A percentile compares a stretch with the other conserved stretches of the same genome.
Evolutionary conservation across 805 yeast genomes (phyloP).

Genomic region (Tetrapisispora pingtungensis): DNA sequence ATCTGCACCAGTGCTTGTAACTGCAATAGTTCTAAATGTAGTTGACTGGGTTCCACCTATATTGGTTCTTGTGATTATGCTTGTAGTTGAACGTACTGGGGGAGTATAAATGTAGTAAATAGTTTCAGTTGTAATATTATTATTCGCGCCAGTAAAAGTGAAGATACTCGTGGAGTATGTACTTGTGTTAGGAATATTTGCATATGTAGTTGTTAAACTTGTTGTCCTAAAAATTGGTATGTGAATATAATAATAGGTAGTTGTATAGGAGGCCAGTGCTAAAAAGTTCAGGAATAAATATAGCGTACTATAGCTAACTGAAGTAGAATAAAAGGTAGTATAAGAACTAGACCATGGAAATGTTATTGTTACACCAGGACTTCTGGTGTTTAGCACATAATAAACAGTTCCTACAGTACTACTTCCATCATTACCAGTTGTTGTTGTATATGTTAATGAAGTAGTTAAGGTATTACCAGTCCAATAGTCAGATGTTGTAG

Average conservation of each 20-base stretch:
- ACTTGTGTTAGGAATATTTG: constrained; percentile 2
- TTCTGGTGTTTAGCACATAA: not conserved
- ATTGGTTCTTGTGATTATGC: not conserved
- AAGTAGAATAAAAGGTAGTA: constrained; percentile 2
- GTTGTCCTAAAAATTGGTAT: not conserved
- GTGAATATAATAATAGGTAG: not conserved
- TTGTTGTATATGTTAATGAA: not conserved
- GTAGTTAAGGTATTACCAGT: not conserved
- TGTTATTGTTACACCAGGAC: not conserved
- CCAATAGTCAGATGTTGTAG: not conserved
- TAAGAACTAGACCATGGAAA: constrained; percentile 4
- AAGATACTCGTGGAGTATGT: constrained; percentile 5
- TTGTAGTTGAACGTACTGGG: not conserved
- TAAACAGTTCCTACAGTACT: not conserved
- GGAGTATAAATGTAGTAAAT: constrained; percentile 9
- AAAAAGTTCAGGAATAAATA: not conserved
- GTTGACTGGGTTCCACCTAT: not conserved
- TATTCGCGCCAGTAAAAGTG: constrained; percentile 9
- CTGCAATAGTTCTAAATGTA: not conserved
- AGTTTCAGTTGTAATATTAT: constrained; percentile 7
- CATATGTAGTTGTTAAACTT: not conserved
- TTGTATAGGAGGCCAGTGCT: not conserved
- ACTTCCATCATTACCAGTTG: not conserved
- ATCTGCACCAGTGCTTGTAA: not conserved
- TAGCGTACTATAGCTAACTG: not conserved